Evolutionary conservation across 75 land plant species (phyloP).

Genomic region (Picea sitchensis): DNA sequence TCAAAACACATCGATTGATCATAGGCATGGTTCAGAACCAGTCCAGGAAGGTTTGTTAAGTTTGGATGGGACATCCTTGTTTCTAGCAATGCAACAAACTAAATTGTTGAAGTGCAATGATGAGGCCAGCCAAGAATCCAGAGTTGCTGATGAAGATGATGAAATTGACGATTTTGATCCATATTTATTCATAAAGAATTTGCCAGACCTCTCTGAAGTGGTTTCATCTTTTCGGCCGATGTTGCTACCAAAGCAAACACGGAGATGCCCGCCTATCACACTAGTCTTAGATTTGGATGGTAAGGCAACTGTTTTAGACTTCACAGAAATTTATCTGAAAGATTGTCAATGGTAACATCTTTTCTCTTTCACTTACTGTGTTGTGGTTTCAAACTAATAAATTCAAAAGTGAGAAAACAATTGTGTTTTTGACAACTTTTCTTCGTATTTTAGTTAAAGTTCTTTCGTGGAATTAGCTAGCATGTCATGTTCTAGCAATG

Average conservation of each 20-base stretch:
- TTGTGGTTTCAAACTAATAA: neutral
- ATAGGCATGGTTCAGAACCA: constrained; percentile 5
- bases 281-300: constrained; percentile 92
- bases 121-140: constrained; percentile 6
- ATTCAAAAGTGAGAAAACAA: neutral
- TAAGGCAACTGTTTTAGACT: constrained; percentile 27
- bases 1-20: too few species aligned
- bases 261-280: constrained; percentile 47
- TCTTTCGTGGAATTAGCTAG: neutral
- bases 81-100: constrained; percentile 6
- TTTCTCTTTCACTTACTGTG: neutral
- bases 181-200: constrained; percentile 41
- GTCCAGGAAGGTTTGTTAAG: neutral
- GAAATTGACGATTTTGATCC: constrained; percentile 66
- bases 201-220: constrained; percentile 54
- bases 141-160: constrained; percentile 21
- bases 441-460: constrained; percentile 3
- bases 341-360: neutral
- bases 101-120: constrained; percentile 14
- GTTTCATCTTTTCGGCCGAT: constrained; percentile 31
- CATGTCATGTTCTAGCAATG: neutral
- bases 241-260: constrained; percentile 37
- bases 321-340: neutral
- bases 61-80: neutral
- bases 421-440: neutral